A percentile compares a stretch with the other conserved stretches of the same genome.
These are phyloP conservation scores for Inga oerstediana DNA, from an alignment of 306 rosid species.

Conservation along the genomic window DNA sequence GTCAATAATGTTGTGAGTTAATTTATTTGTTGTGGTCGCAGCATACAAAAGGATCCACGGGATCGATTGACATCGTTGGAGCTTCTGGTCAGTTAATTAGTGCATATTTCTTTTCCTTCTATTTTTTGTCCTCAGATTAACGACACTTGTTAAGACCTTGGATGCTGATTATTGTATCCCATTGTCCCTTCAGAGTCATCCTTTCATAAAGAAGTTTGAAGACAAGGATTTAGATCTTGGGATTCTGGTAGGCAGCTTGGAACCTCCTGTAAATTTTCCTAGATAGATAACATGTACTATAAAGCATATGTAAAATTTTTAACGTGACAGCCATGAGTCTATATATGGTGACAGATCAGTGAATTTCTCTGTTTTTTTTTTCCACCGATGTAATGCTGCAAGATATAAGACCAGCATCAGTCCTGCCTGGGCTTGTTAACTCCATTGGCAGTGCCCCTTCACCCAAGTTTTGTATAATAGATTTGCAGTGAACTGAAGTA, in stretches of 20 bases:
- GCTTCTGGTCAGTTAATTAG: conserved; percentile 75
- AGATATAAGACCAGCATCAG: conserved; percentile 20
- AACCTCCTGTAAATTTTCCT: conserved; percentile 86
- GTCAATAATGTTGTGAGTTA: conserved; percentile 24
- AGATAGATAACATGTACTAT: conserved; percentile 54
- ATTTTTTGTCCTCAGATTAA: not conserved
- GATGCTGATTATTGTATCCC: conserved; percentile 26
- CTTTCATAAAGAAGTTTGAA: conserved; percentile 96
- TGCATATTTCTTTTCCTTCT: not conserved
- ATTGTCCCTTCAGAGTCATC: conserved; percentile 68
- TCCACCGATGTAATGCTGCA: conserved; percentile 27
- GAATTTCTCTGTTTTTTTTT: conserved; percentile 23
- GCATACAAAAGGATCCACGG: conserved; percentile 85
- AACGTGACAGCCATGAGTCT: conserved; percentile 32
- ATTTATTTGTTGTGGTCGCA: conserved; percentile 48
- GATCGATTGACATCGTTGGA: conserved; percentile 79
- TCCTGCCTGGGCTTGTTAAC: conserved; percentile 26
- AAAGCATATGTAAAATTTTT: conserved; percentile 40
- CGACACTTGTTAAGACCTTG: not conserved
- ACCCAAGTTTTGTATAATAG: conserved; percentile 37
- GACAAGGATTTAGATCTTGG: conserved; percentile 91
- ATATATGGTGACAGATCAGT: conserved; percentile 37
- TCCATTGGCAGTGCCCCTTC: conserved; percentile 23
- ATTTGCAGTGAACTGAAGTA: conserved; percentile 31
- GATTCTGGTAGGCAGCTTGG: conserved; percentile 87